Conservation (phyloP, 2,329 filamentous ascomycete species). For the Xylaria multiplex region DNA sequence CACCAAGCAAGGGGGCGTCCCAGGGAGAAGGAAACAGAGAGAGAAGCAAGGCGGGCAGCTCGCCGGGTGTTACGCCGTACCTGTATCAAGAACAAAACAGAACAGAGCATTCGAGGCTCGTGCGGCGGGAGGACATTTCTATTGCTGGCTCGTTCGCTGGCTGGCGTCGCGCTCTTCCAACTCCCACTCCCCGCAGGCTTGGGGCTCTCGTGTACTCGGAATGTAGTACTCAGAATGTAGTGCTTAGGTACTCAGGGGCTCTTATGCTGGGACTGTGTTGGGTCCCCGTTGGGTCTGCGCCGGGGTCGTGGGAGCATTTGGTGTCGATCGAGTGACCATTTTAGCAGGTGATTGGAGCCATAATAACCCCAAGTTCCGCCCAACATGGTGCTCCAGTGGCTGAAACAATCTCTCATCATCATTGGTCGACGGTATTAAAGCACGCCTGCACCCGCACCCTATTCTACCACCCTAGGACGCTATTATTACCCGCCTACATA, state of each 20-base stretch:
- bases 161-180: too few relatives aligned
- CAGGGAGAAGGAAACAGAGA: too few relatives aligned
- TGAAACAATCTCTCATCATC: too few relatives aligned
- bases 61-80: too few relatives aligned
- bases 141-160: background rate
- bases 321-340: slow-evolving; percentile 23
- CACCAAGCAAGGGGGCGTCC: too few relatives aligned
- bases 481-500: too few relatives aligned
- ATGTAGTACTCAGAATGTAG: too few relatives aligned
- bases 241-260: slow-evolving; percentile 7
- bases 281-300: background rate
- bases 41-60: too few relatives aligned
- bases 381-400: slow-evolving; percentile 9
- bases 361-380: slow-evolving; percentile 7
- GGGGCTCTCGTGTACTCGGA: background rate
- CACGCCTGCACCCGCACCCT: too few relatives aligned
- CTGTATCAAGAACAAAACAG: background rate
- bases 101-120: background rate
- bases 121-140: background rate
- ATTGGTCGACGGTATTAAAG: too few relatives aligned
- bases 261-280: background rate
- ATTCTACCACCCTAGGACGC: too few relatives aligned
- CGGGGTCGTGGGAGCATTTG: background rate
- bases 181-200: background rate
- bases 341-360: slow-evolving; percentile 25